Evolutionary conservation across 1,284 basidiomycete species (phyloP).

Genomic region (Porogramme epimiltina): DNA sequence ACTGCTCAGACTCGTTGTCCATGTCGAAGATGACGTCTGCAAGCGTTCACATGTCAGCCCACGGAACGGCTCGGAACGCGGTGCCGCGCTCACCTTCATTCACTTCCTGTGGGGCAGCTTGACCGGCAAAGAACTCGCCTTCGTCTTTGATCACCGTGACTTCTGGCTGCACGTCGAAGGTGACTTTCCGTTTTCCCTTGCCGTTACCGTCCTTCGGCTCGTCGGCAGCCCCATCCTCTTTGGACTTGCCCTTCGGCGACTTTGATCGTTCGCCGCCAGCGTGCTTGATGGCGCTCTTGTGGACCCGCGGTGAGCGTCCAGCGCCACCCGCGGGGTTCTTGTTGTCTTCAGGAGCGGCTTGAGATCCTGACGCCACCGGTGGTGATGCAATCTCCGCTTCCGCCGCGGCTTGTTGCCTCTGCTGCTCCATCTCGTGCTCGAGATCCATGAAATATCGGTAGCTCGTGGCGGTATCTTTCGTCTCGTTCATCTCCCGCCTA

Average conservation of each 20-base stretch:
- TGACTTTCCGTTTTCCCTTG: slow-evolving; percentile 70
- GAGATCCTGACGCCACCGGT: slow-evolving; percentile 9
- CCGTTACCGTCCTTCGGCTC: slow-evolving; percentile 15
- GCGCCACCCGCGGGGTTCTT: slow-evolving; percentile 12
- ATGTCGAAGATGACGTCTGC: slow-evolving; percentile 71
- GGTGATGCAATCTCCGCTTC: slow-evolving; percentile 12
- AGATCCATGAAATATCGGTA: slow-evolving; percentile 63
- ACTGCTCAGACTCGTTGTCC: slow-evolving; percentile 45
- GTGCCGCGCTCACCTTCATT: slow-evolving; percentile 35
- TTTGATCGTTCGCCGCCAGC: slow-evolving; percentile 13
- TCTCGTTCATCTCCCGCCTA: slow-evolving; percentile 59
- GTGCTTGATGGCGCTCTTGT: slow-evolving; percentile 34
- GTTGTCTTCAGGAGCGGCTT: slow-evolving; percentile 1
- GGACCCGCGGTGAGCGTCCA: slow-evolving; percentile 26
- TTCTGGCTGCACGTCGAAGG: slow-evolving; percentile 67
- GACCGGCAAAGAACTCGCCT: slow-evolving; percentile 7
- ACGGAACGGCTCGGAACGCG: no score
- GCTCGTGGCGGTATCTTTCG: slow-evolving; percentile 66
- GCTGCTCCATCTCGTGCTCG: slow-evolving; percentile 55
- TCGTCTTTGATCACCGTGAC: slow-evolving; percentile 45
- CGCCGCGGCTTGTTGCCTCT: slow-evolving; percentile 7
- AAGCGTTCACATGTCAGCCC: neutral
- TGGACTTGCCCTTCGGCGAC: slow-evolving; percentile 13
- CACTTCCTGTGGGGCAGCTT: neutral
- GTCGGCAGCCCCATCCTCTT: neutral